Conservation (phyloP, 2,329 filamentous ascomycete genomes). For the Penicillium thymicola region DNA sequence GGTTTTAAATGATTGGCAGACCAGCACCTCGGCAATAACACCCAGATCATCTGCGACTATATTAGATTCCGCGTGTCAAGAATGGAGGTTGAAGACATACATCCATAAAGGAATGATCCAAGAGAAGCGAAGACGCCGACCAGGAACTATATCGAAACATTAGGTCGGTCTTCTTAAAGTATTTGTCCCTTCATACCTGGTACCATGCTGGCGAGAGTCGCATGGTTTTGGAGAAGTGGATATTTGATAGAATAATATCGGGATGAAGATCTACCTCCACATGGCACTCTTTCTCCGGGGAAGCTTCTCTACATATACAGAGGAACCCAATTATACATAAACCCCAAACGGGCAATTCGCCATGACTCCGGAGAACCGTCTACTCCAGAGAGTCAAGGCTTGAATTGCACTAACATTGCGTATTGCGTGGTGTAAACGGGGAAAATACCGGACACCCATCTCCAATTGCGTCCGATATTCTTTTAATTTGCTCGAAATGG, state of each 20-base stretch:
- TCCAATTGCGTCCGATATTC: background rate
- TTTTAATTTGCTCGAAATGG: background rate
- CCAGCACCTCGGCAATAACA: slow-evolving; percentile 58
- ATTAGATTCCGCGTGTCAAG: background rate
- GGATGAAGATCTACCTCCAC: slow-evolving; percentile 26
- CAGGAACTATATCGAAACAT: slow-evolving; percentile 46
- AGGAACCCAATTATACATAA: background rate
- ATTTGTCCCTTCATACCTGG: slow-evolving; percentile 44
- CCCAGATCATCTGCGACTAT: slow-evolving; percentile 49
- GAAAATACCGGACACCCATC: background rate
- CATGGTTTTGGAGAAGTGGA: slow-evolving; percentile 39
- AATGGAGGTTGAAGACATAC: slow-evolving; percentile 19
- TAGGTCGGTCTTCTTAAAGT: background rate
- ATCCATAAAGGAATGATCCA: slow-evolving; percentile 58
- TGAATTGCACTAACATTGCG: background rate
- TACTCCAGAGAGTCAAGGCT: background rate
- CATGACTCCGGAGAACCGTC: slow-evolving; percentile 2
- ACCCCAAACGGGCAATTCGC: slow-evolving; percentile 3
- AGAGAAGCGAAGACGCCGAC: slow-evolving; percentile 58
- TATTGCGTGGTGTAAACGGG: background rate
- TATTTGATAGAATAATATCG: slow-evolving; percentile 10
- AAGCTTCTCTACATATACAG: slow-evolving; percentile 14
- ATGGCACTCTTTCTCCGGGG: slow-evolving; percentile 5
- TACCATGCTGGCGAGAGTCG: slow-evolving; percentile 57
- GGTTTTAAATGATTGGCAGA: slow-evolving; percentile 34